Conservation (phyloP, 306 rosid species). For the Cucurbita ficifolia region DNA sequence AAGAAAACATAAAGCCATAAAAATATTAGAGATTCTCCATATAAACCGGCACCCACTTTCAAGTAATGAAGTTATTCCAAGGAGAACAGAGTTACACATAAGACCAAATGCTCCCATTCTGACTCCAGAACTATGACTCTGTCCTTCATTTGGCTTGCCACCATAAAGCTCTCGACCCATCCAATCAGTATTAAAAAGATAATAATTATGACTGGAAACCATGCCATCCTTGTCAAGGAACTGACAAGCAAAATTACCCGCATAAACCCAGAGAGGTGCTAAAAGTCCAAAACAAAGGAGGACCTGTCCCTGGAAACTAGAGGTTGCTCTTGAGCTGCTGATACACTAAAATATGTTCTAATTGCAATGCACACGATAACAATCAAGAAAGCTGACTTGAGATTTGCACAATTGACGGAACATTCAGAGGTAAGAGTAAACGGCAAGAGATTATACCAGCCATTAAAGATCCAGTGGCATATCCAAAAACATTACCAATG, state of each 20-base stretch:
- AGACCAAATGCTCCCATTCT: slow-evolving; percentile 94
- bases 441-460: slow-evolving; percentile 70
- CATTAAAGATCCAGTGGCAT: slow-evolving; percentile 75
- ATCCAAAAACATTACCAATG: slow-evolving; percentile 83
- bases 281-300: slow-evolving; percentile 40
- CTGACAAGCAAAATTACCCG: slow-evolving; percentile 67
- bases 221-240: slow-evolving; percentile 82
- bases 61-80: slow-evolving; percentile 75
- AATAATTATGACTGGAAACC: slow-evolving; percentile 64
- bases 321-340: slow-evolving; percentile 64
- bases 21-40: slow-evolving; percentile 75
- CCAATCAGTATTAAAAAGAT: slow-evolving; percentile 90
- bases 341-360: slow-evolving; percentile 54
- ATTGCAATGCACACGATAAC: slow-evolving; percentile 46
- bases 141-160: slow-evolving; percentile 76
- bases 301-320: slow-evolving; percentile 22
- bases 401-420: slow-evolving; percentile 74
- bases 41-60: slow-evolving; percentile 78
- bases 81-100: slow-evolving; percentile 75
- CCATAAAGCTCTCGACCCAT: slow-evolving; percentile 98
- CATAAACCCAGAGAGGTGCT: slow-evolving; percentile 53
- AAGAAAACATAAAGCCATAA: slow-evolving; percentile 74
- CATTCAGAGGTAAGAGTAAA: slow-evolving; percentile 60
- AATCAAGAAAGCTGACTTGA: slow-evolving; percentile 79
- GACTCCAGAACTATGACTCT: slow-evolving; percentile 54